Evolutionary conservation across 176 grass and related monocot species (phyloP).

Genomic region (Oryza meridionalis): DNA sequence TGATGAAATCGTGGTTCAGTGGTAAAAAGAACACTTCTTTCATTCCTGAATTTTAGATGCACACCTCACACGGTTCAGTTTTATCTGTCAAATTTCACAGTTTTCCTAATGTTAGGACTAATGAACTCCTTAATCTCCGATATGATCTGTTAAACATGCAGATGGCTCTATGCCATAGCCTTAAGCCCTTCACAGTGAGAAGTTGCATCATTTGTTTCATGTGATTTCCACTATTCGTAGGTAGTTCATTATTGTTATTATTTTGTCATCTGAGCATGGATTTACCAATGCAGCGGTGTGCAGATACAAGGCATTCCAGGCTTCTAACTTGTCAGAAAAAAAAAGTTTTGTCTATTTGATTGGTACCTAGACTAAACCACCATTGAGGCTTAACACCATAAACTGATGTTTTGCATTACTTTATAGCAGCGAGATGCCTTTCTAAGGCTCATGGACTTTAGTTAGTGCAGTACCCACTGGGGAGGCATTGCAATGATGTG

Average conservation of each 20-base stretch:
- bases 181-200: background rate
- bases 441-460: background rate
- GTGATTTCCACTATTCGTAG: background rate
- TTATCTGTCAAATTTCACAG: background rate
- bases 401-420: background rate
- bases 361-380: too few relatives aligned
- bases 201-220: background rate
- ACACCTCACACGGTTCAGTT: background rate
- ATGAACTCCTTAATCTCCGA: background rate
- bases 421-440: background rate
- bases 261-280: slow-evolving; percentile 3
- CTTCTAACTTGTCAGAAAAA: slow-evolving; percentile 9
- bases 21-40: background rate
- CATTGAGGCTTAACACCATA: background rate
- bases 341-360: background rate
- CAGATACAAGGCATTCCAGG: slow-evolving; percentile 16
- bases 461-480: background rate
- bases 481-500: slow-evolving; percentile 16
- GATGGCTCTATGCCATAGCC: background rate
- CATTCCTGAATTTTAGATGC: background rate
- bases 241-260: background rate
- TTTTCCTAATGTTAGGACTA: background rate
- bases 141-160: background rate
- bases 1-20: background rate
- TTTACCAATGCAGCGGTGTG: background rate